phyloP scores from a whole-genome alignment of 1,284 basidiomycete species.

The Boletellus sp. region DNA sequence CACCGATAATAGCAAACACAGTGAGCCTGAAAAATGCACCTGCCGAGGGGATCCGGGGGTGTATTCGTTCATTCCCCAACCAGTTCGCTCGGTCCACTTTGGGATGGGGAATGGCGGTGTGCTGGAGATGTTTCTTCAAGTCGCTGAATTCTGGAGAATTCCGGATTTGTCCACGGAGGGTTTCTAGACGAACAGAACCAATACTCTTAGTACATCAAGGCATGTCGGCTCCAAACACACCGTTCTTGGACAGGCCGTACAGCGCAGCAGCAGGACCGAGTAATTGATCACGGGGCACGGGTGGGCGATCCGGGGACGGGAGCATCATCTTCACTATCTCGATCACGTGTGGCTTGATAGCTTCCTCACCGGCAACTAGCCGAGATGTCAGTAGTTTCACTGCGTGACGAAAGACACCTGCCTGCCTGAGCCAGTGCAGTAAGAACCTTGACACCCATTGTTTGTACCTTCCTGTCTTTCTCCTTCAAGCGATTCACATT shows the following conservation, averaged over 20 bases:
- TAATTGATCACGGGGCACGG: neutral
- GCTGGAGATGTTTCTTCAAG: neutral
- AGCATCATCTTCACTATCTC: conserved; percentile 6
- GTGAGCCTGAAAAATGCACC: too few species aligned
- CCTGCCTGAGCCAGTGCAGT: conserved; percentile 3
- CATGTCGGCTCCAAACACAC: neutral
- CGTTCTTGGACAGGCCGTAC: conserved; percentile 8
- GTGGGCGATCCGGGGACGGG: neutral
- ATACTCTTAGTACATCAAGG: neutral
- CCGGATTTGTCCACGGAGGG: neutral
- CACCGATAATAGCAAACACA: too few species aligned
- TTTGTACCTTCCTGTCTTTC: neutral
- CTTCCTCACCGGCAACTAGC: conserved; percentile 1
- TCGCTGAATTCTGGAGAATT: neutral
- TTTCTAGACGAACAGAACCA: neutral
- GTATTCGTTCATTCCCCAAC: too few species aligned
- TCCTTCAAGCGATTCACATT: neutral
- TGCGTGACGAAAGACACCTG: neutral
- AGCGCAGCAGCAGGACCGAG: neutral
- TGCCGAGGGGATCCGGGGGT: too few species aligned
- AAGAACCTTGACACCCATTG: conserved; percentile 3
- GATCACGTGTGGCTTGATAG: neutral
- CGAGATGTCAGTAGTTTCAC: neutral
- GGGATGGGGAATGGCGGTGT: too few species aligned
- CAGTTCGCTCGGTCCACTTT: too few species aligned